Evolutionary conservation across 2,329 filamentous ascomycete species (phyloP).

Genomic region (Ophiognomonia clavigignenti-juglandacearum): DNA sequence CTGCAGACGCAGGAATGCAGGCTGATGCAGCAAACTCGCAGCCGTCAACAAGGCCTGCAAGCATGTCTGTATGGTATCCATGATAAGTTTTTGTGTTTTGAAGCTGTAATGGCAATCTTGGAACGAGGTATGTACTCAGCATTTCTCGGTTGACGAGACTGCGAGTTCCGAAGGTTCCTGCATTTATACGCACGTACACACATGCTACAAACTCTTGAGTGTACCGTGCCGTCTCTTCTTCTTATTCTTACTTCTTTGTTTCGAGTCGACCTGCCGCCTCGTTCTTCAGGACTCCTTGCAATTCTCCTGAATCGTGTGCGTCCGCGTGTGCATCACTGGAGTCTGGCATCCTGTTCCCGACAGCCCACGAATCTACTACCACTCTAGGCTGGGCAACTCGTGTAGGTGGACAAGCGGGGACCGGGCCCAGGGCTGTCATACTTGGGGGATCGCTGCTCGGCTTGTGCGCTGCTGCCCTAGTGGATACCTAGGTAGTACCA

Average conservation of each 20-base stretch:
- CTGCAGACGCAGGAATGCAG: too few species aligned
- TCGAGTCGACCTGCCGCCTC: background rate
- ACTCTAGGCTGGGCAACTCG: slow-evolving; percentile 13
- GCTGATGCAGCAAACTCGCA: background rate
- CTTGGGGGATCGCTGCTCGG: slow-evolving; percentile 16
- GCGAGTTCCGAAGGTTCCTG: too few species aligned
- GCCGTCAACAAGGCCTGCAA: too few species aligned
- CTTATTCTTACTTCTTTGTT: background rate
- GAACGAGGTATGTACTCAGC: too few species aligned
- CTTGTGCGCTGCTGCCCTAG: slow-evolving; percentile 14
- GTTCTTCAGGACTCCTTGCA: background rate
- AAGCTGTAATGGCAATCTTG: background rate
- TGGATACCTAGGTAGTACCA: background rate
- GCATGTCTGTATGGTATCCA: too few species aligned
- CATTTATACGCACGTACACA: too few species aligned
- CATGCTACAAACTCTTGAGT: too few species aligned
- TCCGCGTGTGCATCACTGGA: background rate
- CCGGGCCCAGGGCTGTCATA: background rate
- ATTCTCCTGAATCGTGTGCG: background rate
- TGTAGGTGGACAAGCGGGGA: slow-evolving; percentile 8
- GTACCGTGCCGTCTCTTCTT: too few species aligned
- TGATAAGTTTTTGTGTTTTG: background rate
- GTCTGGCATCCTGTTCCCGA: background rate
- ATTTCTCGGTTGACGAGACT: too few species aligned
- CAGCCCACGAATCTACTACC: slow-evolving; percentile 14